Evolutionary conservation across 345 rosid genomes (phyloP), one percentile per base, ranked within the genome.

Genomic region (Eucalyptus brandiana): DNA sequence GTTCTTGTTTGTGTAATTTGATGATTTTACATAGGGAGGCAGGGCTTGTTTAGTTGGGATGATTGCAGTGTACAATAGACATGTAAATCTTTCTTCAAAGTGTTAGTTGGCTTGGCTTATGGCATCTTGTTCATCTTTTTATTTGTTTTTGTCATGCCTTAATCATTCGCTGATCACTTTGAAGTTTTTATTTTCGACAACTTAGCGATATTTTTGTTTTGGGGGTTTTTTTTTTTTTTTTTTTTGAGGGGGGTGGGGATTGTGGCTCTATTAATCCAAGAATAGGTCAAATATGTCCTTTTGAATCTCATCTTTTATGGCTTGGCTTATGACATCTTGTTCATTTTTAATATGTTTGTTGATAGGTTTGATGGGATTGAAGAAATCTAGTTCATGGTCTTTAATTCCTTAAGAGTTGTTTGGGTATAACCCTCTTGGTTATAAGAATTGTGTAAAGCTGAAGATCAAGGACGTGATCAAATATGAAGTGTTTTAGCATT

Each of bases 401-500:
- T 90, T 62, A 81, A 89, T 69, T 80, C 56, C 30, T 83, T 67
- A 72, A 86, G 89, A 88, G 85, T 88, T 89, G 60, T 87, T 86
- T 81, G 23, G 54, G 88, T 42, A 6, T 6, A 87, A 89, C 67
- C 87, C 51, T 28, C 72, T 89, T 88, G 91, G 69, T 56, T 87
- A 89, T 86, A 88, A 87, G 56, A 72, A 87, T 89, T 86, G 83
- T 69, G 58, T 83, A 87, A 90, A 86, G 87, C 88, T 89, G 90
- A 86, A 86, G 89, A 81, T 47, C 51, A 89, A 87, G 88, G 86
- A 87, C 91, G 83, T 89, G 76, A 85, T 86, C 76, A 87, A 37
- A 87, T 89, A 44, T 91, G 89, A 62, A 88, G 89, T 92, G 42
- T 67, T 88, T 65, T 89, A 69, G 89, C 89, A 87, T 92, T 90